Evolutionary conservation across 2,329 filamentous ascomycete species (phyloP).

Genomic region (Alternaria sp.): DNA sequence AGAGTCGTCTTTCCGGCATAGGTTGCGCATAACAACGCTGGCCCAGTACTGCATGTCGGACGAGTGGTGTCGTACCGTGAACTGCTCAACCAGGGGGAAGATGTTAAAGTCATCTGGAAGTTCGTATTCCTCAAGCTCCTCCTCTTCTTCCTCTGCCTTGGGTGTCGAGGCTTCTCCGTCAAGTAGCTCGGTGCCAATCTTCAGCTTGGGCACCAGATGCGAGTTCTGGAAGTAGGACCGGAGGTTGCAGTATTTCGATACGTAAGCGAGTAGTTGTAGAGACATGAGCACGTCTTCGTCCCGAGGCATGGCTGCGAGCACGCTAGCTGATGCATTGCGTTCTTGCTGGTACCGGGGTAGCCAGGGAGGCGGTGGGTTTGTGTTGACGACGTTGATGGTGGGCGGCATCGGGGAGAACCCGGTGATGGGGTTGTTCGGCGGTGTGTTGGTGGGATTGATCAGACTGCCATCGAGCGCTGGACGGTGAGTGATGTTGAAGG

Average conservation of each 20-base stretch:
- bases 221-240: conserved; percentile 94
- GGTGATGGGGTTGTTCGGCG: conserved; percentile 64
- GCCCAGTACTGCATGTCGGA: conserved; percentile 99
- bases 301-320: conserved; percentile 89
- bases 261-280: conserved; percentile 92
- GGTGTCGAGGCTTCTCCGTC: conserved; percentile 66
- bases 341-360: conserved; percentile 83
- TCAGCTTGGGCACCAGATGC: conserved; percentile 88
- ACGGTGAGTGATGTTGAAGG: conserved; percentile 92
- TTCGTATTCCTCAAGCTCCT: conserved; percentile 84
- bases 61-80: conserved; percentile 92
- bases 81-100: conserved; percentile 97
- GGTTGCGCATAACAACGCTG: conserved; percentile 96
- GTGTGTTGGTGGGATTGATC: conserved; percentile 70
- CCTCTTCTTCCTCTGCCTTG: conserved; percentile 61
- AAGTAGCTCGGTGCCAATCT: conserved; percentile 85
- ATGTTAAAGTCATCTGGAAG: conserved; percentile 97
- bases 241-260: conserved; percentile 98
- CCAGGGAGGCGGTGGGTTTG: conserved; percentile 78
- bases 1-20: conserved; percentile 96
- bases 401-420: conserved; percentile 77
- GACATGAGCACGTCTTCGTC: conserved; percentile 99
- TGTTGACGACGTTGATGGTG: conserved; percentile 68
- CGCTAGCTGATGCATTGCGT: conserved; percentile 68
- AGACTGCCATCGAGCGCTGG: conserved; percentile 85